Evolutionary conservation across 371 early-diverging fungal species (phyloP).

Genomic region (Choanephora cucurbitarum): DNA sequence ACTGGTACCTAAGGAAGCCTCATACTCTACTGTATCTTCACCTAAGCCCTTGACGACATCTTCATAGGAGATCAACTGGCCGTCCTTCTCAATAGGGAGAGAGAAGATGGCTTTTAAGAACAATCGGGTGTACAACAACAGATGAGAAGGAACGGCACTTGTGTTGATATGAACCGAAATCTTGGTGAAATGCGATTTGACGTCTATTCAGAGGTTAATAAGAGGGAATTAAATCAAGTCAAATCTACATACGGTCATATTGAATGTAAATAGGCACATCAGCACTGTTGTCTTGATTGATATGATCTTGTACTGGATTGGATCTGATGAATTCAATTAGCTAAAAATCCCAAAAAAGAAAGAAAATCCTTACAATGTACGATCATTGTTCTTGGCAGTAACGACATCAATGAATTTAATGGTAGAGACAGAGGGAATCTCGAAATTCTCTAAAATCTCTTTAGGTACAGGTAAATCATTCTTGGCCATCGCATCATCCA

Average conservation of each 20-base stretch:
- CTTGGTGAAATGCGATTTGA: constrained; percentile 62
- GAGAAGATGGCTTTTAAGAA: constrained; percentile 63
- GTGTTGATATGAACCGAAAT: constrained; percentile 54
- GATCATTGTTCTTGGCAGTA: constrained; percentile 55
- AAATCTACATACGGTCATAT: constrained; percentile 56
- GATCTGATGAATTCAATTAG: constrained; percentile 31
- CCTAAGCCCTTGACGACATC: constrained; percentile 60
- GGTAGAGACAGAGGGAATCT: constrained; percentile 57
- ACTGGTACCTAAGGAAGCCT: constrained; percentile 49
- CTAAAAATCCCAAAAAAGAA: too few species aligned
- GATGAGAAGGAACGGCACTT: constrained; percentile 47
- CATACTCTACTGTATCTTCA: constrained; percentile 60
- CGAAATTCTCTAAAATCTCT: constrained; percentile 60
- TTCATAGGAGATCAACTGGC: constrained; percentile 50
- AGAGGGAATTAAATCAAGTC: not conserved
- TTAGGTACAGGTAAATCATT: constrained; percentile 62
- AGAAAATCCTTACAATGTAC: constrained; percentile 41
- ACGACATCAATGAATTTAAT: constrained; percentile 65
- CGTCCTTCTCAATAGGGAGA: constrained; percentile 54
- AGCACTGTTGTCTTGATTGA: constrained; percentile 49
- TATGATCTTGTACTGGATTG: constrained; percentile 55
- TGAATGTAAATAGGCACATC: constrained; percentile 66
- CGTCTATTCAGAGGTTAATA: constrained; percentile 52
- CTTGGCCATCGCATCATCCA: constrained; percentile 56
- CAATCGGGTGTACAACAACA: constrained; percentile 60